Conservation (phyloP, 805 yeast species). For the Kazachstania kunashirensis region DNA sequence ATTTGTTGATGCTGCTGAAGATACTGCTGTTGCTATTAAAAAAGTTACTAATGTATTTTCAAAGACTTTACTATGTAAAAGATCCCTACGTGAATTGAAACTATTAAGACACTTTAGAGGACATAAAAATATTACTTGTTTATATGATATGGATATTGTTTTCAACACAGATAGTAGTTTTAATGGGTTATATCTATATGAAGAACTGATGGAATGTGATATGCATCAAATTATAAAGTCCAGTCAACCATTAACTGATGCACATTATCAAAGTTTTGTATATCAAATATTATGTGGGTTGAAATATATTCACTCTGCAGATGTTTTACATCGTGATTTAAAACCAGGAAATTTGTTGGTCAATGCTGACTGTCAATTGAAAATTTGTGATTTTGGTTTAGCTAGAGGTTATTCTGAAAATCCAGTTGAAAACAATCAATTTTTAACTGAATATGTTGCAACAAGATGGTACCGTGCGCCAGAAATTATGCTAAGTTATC, state of each 20-base stretch:
- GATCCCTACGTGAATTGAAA: conserved; percentile 87
- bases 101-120: conserved; percentile 88
- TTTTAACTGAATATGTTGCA: conserved; percentile 93
- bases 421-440: conserved; percentile 83
- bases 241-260: conserved; percentile 87
- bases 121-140: conserved; percentile 90
- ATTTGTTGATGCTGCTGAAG: conserved; percentile 61
- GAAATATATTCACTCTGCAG: conserved; percentile 82
- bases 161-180: conserved; percentile 54
- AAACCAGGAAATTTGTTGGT: conserved; percentile 91
- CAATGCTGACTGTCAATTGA: conserved; percentile 92
- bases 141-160: conserved; percentile 89
- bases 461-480: conserved; percentile 99
- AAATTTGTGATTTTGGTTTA: conserved; percentile 92
- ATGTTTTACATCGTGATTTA: conserved; percentile 86
- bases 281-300: conserved; percentile 90
- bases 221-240: conserved; percentile 95
- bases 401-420: conserved; percentile 84
- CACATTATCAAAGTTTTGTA: conserved; percentile 86
- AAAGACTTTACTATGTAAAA: conserved; percentile 80
- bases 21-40: conserved; percentile 77
- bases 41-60: conserved; percentile 91
- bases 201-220: conserved; percentile 97
- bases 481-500: conserved; percentile 89
- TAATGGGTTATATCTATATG: conserved; percentile 87